Conservation (phyloP, 305 asterid genomes). For the Coffea humblotiana region DNA sequence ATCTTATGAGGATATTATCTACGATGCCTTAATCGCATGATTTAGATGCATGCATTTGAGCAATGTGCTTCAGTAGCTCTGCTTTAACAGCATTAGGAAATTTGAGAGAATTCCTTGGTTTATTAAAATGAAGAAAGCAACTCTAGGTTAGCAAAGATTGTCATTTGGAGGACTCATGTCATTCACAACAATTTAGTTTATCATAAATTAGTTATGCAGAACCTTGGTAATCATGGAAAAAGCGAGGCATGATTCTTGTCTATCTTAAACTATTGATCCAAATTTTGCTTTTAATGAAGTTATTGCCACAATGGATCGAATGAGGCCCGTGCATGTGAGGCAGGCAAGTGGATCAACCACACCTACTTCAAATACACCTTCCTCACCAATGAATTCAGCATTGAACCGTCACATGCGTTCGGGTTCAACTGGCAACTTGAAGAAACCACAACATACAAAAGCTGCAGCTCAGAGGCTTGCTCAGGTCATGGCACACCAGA, state of each 20-base stretch:
- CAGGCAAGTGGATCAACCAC: conserved; percentile 23
- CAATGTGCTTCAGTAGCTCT: not conserved
- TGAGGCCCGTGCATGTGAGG: conserved; percentile 25
- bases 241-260: not conserved
- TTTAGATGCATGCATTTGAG: not conserved
- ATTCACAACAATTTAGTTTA: not conserved
- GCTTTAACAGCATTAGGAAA: not conserved
- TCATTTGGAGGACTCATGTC: not conserved
- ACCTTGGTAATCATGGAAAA: not conserved
- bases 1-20: too few relatives aligned
- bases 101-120: not conserved
- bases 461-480: conserved; percentile 96
- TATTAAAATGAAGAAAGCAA: not conserved
- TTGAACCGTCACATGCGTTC: conserved; percentile 53
- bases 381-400: conserved; percentile 41
- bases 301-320: conserved; percentile 24
- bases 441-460: conserved; percentile 68
- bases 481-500: conserved; percentile 75
- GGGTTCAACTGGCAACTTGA: conserved; percentile 43
- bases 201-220: not conserved
- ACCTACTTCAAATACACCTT: conserved; percentile 20
- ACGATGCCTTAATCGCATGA: not conserved
- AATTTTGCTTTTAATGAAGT: not conserved
- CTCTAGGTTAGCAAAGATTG: not conserved
- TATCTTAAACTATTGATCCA: not conserved